These are phyloP conservation scores for Rossbeevera mucosa DNA, from an alignment of 768 basidiomycete genomes.

Conservation along the genomic window DNA sequence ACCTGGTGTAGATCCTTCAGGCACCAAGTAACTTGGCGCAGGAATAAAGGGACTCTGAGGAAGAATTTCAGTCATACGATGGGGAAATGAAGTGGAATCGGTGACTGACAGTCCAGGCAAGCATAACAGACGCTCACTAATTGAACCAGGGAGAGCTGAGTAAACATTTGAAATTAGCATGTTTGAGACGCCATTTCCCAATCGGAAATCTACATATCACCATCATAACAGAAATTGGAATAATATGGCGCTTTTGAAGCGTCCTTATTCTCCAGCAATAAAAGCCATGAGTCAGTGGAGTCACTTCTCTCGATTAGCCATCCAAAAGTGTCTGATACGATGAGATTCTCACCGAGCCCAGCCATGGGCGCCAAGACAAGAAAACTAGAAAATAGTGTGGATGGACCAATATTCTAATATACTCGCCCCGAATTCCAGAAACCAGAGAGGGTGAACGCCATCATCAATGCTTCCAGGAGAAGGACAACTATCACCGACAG, in stretches of 20 bases:
- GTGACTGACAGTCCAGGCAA: not conserved
- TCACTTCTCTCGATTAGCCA: not conserved
- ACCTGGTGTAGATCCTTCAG: not conserved
- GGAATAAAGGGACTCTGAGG: not conserved
- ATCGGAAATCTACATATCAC: not conserved
- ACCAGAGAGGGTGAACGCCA: not conserved
- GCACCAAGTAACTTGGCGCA: not conserved
- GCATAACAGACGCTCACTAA: conserved; percentile 9
- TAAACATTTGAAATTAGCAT: not conserved
- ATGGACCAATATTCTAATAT: not conserved
- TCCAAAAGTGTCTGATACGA: not conserved
- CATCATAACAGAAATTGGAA: conserved; percentile 13
- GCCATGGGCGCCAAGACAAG: not conserved
- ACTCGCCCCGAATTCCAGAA: not conserved
- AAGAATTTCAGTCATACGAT: not conserved
- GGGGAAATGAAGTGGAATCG: not conserved
- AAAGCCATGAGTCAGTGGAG: conserved; percentile 12
- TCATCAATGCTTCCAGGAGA: not conserved
- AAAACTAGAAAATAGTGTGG: not conserved
- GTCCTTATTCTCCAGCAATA: conserved; percentile 21
- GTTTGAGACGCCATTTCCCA: not conserved
- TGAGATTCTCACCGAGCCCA: not conserved
- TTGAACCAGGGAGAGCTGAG: conserved; percentile 22
- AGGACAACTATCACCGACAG: not conserved
- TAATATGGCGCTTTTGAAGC: not conserved